phyloP scores from a whole-genome alignment of 2,329 filamentous ascomycete genomes.

The Epichloe sp. region DNA sequence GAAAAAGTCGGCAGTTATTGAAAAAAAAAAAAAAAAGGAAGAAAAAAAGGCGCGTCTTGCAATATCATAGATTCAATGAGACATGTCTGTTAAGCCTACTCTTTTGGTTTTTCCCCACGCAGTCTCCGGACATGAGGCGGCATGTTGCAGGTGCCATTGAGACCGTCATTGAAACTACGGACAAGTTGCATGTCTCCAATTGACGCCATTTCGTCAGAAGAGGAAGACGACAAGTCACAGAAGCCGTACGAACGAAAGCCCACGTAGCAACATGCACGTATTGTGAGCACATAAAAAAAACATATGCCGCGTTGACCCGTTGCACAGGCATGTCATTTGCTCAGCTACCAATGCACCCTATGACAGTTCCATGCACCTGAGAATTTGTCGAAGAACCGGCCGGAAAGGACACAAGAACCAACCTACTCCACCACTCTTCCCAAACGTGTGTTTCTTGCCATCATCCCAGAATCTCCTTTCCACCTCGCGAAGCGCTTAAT shows the following conservation, averaged over 20 bases:
- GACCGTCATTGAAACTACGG: no score
- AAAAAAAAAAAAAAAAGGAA: neutral
- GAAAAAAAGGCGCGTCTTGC: neutral
- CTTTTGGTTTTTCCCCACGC: neutral
- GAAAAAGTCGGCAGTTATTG: no score
- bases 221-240: neutral
- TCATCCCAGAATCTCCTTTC: neutral
- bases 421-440: slow-evolving; percentile 20
- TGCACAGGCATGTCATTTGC: slow-evolving; percentile 17
- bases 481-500: neutral
- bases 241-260: neutral
- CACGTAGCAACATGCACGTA: neutral
- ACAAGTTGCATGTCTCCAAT: no score
- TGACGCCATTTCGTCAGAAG: no score
- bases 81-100: neutral
- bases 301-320: slow-evolving; percentile 1
- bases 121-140: no score
- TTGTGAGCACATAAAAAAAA: neutral
- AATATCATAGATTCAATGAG: neutral
- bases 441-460: slow-evolving; percentile 10
- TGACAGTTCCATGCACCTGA: slow-evolving; percentile 29
- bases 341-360: slow-evolving; percentile 30
- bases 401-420: slow-evolving; percentile 29
- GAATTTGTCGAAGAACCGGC: slow-evolving; percentile 27
- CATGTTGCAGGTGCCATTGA: no score